phyloP scores from a whole-genome alignment of 2,329 filamentous ascomycete species.

The Diaporthe helianthi region DNA sequence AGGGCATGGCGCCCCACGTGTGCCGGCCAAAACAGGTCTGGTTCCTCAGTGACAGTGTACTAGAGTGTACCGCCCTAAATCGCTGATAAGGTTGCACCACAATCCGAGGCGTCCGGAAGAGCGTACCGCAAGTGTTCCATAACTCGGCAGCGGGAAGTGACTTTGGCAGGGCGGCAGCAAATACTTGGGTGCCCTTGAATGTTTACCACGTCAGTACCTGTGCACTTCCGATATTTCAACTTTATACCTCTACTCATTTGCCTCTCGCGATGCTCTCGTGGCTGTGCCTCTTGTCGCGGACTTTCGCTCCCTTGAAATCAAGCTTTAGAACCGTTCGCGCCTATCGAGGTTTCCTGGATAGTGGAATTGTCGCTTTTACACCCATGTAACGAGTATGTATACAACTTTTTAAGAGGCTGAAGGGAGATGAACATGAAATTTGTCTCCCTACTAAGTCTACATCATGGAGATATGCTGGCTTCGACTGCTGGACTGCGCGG shows the following conservation, averaged over 20 bases:
- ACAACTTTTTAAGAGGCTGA: neutral
- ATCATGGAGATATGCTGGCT: neutral
- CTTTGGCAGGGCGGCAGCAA: neutral
- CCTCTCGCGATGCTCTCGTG: neutral
- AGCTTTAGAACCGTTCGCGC: neutral
- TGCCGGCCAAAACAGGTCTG: constrained; percentile 11
- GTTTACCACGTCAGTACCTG: constrained; percentile 27
- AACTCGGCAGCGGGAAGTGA: constrained; percentile 24
- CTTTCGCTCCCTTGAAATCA: neutral
- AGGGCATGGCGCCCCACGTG: constrained; percentile 20
- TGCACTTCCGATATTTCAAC: constrained; percentile 1
- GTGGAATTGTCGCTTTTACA: neutral
- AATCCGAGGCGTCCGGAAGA: neutral
- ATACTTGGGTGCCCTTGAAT: constrained; percentile 9
- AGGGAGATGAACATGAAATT: neutral
- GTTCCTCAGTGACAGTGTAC: constrained; percentile 6
- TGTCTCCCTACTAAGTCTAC: neutral
- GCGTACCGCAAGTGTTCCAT: constrained; percentile 7
- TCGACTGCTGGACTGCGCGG: neutral
- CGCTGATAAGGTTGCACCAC: constrained; percentile 25
- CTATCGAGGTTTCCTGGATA: neutral
- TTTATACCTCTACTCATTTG: neutral
- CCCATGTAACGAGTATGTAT: neutral
- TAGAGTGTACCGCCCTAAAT: constrained; percentile 21
- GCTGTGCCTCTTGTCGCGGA: neutral